Evolutionary conservation across 805 yeast genomes (phyloP), one percentile per base, ranked within the genome.

Genomic region (Candida fluviatilis): DNA sequence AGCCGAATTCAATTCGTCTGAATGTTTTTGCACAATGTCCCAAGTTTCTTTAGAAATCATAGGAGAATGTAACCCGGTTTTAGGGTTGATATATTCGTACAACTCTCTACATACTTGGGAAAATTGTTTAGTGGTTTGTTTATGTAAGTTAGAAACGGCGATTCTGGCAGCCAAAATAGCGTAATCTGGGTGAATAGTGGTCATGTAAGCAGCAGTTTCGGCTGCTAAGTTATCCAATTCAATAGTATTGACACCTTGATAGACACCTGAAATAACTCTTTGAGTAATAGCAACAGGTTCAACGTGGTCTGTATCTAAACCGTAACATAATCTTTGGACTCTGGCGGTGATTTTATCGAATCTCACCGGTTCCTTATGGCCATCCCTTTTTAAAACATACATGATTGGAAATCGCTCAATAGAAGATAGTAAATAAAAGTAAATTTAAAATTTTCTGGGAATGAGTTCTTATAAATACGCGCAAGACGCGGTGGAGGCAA

Each of bases 151-250:
- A 30, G 96, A 86, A 39, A 93, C 82, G 15, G 98, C 97, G 44
- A 91, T 84, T 69, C 99, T 82, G 25, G 98, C 97, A 38, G 97
- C 97, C 52, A 89, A 73, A 31, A 82, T 80, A 18, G 97, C 96
- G 54, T 91, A 90, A 66, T 93, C 98, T n/a, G 98, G 98, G 62
- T 91, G 98, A 46, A 86, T 78, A 10, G 98, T 91, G 42, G 97
- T 89, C 96, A 93, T 87, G 58, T 84, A 85, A 31, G 98, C 98
- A 41, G 96, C 95, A 26, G 96, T 89, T 66, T 93, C 99, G 31
- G 98, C 97, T 35, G 98, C 90, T 49, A 68, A 66, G 51, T 68
- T 67, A 48, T 68, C 74, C 46, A 68, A 63, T 45, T 93, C 97
- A 44, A 84, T 76, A 39, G 98, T 93, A 55, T 91, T 89, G 37